Evolutionary conservation across 352 stramenopile species (phyloP).

Genomic region (Phytophthora litchii): DNA sequence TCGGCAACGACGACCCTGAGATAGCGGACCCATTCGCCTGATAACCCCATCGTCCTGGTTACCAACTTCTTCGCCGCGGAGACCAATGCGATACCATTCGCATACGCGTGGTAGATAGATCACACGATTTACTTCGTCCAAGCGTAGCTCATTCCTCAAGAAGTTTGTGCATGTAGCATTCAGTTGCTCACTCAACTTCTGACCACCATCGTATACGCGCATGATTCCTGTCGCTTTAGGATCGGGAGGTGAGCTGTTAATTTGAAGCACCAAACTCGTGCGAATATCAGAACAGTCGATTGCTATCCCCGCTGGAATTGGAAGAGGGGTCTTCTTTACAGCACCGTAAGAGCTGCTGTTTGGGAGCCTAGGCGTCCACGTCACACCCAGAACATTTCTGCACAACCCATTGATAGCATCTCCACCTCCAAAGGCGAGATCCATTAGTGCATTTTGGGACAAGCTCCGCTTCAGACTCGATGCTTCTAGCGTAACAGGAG

Average conservation of each 20-base stretch:
- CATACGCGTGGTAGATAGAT: constrained; percentile 67
- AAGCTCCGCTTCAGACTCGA: constrained; percentile 27
- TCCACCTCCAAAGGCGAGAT: constrained; percentile 33
- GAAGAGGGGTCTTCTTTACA: constrained; percentile 23
- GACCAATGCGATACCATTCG: constrained; percentile 61
- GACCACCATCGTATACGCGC: constrained; percentile 64
- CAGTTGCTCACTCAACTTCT: constrained; percentile 76
- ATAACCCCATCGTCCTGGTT: constrained; percentile 24
- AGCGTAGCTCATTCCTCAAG: constrained; percentile 43
- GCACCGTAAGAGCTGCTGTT: constrained; percentile 46
- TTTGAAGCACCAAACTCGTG: constrained; percentile 86
- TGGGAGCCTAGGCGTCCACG: constrained; percentile 35
- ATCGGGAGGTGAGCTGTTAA: constrained; percentile 44
- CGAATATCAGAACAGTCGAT: constrained; percentile 70
- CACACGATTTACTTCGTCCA: constrained; percentile 43
- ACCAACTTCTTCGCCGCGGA: constrained; percentile 18
- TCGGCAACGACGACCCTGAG: constrained; percentile 13
- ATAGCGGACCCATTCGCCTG: constrained; percentile 20
- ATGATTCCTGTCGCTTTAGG: constrained; percentile 46
- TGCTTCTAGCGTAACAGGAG: constrained; percentile 34
- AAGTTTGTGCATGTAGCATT: constrained; percentile 56
- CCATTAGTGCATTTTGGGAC: constrained; percentile 36
- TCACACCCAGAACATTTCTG: constrained; percentile 22
- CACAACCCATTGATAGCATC: constrained; percentile 34
- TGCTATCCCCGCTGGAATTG: constrained; percentile 43